These are phyloP conservation scores for Trichothecium roseum DNA, from an alignment of 2,329 filamentous ascomycete genomes.

Conservation along the genomic window DNA sequence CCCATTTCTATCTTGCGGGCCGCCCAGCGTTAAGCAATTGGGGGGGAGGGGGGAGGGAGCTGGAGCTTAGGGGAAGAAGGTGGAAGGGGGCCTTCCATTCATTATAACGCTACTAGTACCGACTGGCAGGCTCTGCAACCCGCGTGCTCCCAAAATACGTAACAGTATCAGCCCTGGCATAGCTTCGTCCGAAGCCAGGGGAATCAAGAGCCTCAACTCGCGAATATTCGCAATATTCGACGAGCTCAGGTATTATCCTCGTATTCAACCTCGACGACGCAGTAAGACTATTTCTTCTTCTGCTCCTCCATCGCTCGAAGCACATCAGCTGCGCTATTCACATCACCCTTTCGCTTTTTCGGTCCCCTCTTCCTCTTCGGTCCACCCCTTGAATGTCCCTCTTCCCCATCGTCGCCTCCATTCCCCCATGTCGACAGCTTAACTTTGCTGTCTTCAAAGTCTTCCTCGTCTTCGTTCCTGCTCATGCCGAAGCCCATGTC, in stretches of 20 bases:
- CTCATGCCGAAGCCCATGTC: slow-evolving; percentile 91
- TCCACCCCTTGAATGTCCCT: slow-evolving; percentile 31
- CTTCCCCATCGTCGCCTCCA: slow-evolving; percentile 35
- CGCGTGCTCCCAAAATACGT: too few relatives aligned
- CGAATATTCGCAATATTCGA: slow-evolving; percentile 4
- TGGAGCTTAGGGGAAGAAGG: too few relatives aligned
- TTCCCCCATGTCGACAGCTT: slow-evolving; percentile 59
- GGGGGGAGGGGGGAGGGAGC: too few relatives aligned
- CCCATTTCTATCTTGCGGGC: too few relatives aligned
- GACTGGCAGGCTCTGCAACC: too few relatives aligned
- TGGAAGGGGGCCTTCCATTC: too few relatives aligned
- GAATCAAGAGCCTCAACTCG: neutral
- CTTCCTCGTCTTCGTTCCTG: slow-evolving; percentile 79
- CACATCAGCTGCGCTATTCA: slow-evolving; percentile 70
- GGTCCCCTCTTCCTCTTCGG: slow-evolving; percentile 57
- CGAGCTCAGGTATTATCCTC: neutral
- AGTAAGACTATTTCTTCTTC: slow-evolving; percentile 22
- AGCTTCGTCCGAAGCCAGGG: neutral
- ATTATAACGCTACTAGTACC: too few relatives aligned
- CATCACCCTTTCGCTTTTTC: slow-evolving; percentile 71
- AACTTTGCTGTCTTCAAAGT: slow-evolving; percentile 57
- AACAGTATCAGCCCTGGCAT: neutral
- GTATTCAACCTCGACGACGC: slow-evolving; percentile 6
- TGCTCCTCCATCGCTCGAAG: slow-evolving; percentile 63
- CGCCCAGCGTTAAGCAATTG: too few relatives aligned